Percentiles rank a stretch among this genome's conserved stretches.
Conservation (phyloP, 2,329 filamentous ascomycete species). For the Hypoxylon sp. region DNA sequence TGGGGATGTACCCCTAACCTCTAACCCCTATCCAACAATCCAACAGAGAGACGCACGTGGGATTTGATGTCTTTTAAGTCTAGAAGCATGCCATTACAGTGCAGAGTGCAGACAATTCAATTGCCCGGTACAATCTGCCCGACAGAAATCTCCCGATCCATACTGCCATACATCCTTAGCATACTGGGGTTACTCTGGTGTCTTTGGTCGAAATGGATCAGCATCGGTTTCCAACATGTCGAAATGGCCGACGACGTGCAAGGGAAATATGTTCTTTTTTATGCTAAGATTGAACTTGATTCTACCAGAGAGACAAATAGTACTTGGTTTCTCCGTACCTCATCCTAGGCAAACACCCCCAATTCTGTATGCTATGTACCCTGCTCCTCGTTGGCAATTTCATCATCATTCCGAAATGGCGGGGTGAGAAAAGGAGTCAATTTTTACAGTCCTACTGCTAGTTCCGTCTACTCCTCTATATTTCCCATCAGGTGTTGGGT, state of each 20-base stretch:
- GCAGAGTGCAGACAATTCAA: slow-evolving; percentile 1
- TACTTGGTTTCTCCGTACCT: slow-evolving; percentile 5
- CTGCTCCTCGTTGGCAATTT: slow-evolving; percentile 15
- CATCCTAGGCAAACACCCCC: neutral
- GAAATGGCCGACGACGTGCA: neutral
- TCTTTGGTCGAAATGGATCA: neutral
- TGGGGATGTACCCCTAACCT: slow-evolving; percentile 20
- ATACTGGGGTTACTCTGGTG: neutral
- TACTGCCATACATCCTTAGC: neutral
- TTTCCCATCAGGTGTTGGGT: neutral
- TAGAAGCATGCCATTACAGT: slow-evolving; percentile 3
- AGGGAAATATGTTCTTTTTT: neutral
- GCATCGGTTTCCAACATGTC: neutral
- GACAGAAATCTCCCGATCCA: neutral
- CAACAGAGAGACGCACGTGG: slow-evolving; percentile 6
- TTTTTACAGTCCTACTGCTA: neutral
- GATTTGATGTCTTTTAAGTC: neutral
- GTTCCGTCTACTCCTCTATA: neutral
- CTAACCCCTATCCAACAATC: slow-evolving; percentile 22
- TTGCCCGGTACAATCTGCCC: neutral
- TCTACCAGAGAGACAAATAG: slow-evolving; percentile 10
- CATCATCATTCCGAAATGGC: slow-evolving; percentile 19
- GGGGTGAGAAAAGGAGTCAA: neutral
- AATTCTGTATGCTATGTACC: slow-evolving; percentile 2
- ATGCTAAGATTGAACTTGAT: too few relatives aligned